Evolutionary conservation across 129 eudicot species (phyloP).

Genomic region (Flaveria bidentis): DNA sequence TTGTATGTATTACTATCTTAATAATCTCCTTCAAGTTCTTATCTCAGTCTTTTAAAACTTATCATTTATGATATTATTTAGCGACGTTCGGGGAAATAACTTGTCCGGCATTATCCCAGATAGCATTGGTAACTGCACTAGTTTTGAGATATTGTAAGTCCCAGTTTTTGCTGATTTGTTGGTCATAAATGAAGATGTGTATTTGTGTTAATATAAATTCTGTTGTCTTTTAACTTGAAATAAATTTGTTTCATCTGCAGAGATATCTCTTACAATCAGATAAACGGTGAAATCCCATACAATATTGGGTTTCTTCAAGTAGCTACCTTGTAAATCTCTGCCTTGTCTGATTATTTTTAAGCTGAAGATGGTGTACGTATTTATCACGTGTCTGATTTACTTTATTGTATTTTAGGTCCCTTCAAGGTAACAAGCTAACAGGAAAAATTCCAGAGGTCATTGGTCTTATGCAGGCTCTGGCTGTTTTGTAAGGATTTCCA

Average conservation of each 20-base stretch:
- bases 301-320: constrained; percentile 90
- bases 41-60: background rate
- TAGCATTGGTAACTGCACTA: constrained; percentile 85
- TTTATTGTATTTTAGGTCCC: constrained; percentile 52
- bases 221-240: background rate
- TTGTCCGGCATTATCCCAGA: constrained; percentile 80
- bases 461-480: constrained; percentile 92
- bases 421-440: constrained; percentile 71
- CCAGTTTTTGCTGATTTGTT: background rate
- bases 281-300: constrained; percentile 84
- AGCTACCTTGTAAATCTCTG: constrained; percentile 65
- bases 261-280: constrained; percentile 82
- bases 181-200: background rate
- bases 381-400: background rate
- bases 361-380: background rate
- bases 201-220: background rate
- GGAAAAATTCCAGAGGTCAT: constrained; percentile 89
- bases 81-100: constrained; percentile 75
- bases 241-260: constrained; percentile 39
- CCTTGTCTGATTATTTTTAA: too few species aligned
- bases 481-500: constrained; percentile 67
- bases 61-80: constrained; percentile 8
- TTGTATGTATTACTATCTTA: constrained; percentile 51
- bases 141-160: constrained; percentile 81
- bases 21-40: background rate